Evolutionary conservation across 495 filamentous ascomycete species (phyloP).

Genomic region (Aspergillus indologenus): DNA sequence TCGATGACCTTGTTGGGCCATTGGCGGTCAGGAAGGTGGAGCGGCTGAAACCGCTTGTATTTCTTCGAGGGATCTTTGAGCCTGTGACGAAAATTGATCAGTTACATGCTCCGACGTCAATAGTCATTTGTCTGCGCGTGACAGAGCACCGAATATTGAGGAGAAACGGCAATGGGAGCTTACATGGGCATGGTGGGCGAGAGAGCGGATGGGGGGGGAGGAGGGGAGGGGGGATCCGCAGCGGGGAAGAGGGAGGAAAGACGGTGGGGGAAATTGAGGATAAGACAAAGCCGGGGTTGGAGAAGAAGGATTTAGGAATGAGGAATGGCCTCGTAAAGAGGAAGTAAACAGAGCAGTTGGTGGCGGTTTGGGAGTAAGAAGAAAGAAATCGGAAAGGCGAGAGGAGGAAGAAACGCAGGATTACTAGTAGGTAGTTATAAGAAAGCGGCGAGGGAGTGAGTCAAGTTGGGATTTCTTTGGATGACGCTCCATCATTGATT

Average conservation of each 20-base stretch:
- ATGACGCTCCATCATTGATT: conserved; percentile 1
- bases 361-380: not conserved
- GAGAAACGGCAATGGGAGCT: conserved; percentile 13
- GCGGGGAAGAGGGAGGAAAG: conserved; percentile 15
- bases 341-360: not conserved
- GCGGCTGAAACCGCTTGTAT: conserved; percentile 75
- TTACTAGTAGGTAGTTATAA: not conserved
- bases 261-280: not conserved
- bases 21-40: conserved; percentile 81
- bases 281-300: not conserved
- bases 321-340: not conserved
- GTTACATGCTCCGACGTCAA: not conserved
- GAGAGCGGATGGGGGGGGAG: not conserved
- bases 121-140: not conserved
- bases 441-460: not conserved
- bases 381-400: not conserved
- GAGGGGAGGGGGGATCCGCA: conserved; percentile 12
- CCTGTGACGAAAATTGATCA: conserved; percentile 46
- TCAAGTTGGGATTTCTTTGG: not conserved
- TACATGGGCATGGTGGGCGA: conserved; percentile 41
- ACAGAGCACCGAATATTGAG: not conserved
- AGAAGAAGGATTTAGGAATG: not conserved
- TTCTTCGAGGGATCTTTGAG: conserved; percentile 93
- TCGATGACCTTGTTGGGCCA: conserved; percentile 79
- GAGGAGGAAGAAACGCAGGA: not conserved